Percentiles rank a stretch among this genome's conserved stretches.
Evolutionary conservation across 106 monocot species (phyloP).

Genomic region (Gastrodia elata): DNA sequence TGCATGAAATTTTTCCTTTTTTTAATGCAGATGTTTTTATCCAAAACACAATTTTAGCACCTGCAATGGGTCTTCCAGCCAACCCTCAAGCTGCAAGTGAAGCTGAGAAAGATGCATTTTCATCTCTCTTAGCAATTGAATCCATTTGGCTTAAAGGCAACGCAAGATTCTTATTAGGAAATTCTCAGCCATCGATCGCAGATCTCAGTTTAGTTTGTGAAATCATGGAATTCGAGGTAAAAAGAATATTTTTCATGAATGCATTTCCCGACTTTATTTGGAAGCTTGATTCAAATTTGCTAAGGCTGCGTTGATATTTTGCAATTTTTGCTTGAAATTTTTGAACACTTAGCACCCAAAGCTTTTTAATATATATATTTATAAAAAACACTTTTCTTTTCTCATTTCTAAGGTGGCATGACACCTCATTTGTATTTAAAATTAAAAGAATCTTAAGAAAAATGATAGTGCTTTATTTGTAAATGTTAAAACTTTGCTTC

Average conservation of each 20-base stretch:
- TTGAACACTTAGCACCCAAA: too few relatives aligned
- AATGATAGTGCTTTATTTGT: too few relatives aligned
- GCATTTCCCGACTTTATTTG: not conserved
- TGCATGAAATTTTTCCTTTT: too few relatives aligned
- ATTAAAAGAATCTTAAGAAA: too few relatives aligned
- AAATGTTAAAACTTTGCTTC: too few relatives aligned
- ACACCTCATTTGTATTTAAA: too few relatives aligned
- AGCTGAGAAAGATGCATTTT: constrained; percentile 44
- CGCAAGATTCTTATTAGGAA: constrained; percentile 64
- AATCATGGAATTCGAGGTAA: constrained; percentile 91
- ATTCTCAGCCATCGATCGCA: constrained; percentile 77
- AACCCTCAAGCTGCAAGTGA: constrained; percentile 55
- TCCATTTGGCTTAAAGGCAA: constrained; percentile 73
- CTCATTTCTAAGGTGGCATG: too few relatives aligned
- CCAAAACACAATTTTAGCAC: constrained; percentile 39
- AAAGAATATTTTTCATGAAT: constrained; percentile 1
- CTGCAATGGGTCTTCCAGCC: constrained; percentile 53
- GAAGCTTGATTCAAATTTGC: too few relatives aligned
- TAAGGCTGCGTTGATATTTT: too few relatives aligned
- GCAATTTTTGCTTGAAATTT: too few relatives aligned
- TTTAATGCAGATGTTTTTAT: constrained; percentile 37
- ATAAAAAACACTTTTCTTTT: too few relatives aligned
- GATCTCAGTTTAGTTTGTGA: constrained; percentile 95
- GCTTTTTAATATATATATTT: too few relatives aligned
- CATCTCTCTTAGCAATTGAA: constrained; percentile 63